phyloP scores from a whole-genome alignment of 805 yeast species.

The Teunomyces tritomae region DNA sequence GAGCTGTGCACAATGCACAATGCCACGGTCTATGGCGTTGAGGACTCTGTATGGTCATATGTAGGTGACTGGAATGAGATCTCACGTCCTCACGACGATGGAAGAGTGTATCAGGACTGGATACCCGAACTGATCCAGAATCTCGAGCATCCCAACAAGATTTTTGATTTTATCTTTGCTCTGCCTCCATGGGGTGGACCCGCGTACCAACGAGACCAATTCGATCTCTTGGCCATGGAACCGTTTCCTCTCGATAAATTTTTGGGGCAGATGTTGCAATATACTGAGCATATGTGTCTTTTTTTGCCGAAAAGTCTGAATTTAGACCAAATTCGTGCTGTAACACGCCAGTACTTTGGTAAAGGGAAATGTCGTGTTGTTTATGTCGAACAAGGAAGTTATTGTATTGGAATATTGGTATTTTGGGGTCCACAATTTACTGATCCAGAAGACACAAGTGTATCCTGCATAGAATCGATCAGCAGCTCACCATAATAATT shows the following conservation, averaged over 20 bases:
- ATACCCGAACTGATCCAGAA: constrained; percentile 22
- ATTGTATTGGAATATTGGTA: constrained; percentile 53
- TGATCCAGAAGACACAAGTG: not conserved
- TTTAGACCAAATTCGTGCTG: constrained; percentile 47
- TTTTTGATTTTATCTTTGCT: constrained; percentile 58
- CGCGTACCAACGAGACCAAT: constrained; percentile 41
- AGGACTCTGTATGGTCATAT: constrained; percentile 47
- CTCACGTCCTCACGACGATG: constrained; percentile 17
- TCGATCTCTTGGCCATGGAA: constrained; percentile 43
- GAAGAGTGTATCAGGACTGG: constrained; percentile 23
- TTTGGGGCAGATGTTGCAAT: constrained; percentile 38
- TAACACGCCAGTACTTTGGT: constrained; percentile 49
- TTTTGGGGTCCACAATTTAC: constrained; percentile 50
- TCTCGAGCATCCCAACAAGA: constrained; percentile 11
- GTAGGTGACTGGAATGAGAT: constrained; percentile 50
- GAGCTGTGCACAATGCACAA: constrained; percentile 67
- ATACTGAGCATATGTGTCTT: constrained; percentile 50
- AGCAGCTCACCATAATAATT: not conserved
- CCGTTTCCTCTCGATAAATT: constrained; percentile 52
- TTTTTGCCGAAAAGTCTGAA: constrained; percentile 65
- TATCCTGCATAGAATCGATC: not conserved
- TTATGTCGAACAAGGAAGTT: constrained; percentile 39
- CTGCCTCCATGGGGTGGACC: constrained; percentile 94
- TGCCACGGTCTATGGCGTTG: constrained; percentile 59
- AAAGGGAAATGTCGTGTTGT: constrained; percentile 45